Evolutionary conservation across 2,329 filamentous ascomycete species (phyloP).

Genomic region (Dothiorella sarmentorum): DNA sequence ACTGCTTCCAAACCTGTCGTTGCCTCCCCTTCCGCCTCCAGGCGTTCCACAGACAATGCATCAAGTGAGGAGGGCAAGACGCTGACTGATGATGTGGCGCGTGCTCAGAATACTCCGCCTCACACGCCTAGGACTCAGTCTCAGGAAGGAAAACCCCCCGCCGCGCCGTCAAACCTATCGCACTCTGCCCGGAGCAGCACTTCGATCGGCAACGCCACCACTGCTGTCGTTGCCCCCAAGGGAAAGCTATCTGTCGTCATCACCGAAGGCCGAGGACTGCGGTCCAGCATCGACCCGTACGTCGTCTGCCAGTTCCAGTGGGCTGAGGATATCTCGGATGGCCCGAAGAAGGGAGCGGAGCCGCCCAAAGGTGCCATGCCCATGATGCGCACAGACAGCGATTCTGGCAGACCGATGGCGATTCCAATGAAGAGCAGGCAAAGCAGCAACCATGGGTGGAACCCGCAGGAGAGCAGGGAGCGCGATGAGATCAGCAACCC

Average conservation of each 20-base stretch:
- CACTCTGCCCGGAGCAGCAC: constrained; percentile 43
- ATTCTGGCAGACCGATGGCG: constrained; percentile 80
- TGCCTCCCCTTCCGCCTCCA: constrained; percentile 45
- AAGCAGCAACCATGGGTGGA: constrained; percentile 88
- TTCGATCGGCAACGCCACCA: constrained; percentile 41
- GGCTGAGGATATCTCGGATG: constrained; percentile 91
- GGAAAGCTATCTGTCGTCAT: constrained; percentile 91
- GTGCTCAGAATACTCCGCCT: constrained; percentile 72
- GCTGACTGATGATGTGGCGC: constrained; percentile 75
- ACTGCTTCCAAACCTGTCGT: constrained; percentile 50
- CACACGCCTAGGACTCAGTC: constrained; percentile 88
- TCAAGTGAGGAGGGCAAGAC: constrained; percentile 69
- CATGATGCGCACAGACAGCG: constrained; percentile 68
- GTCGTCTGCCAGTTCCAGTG: constrained; percentile 96
- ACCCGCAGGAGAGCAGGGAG: constrained; percentile 48
- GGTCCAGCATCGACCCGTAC: constrained; percentile 83
- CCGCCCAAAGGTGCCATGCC: constrained; percentile 41
- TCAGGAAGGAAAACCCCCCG: constrained; percentile 55
- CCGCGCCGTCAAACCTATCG: constrained; percentile 44
- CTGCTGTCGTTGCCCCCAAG: constrained; percentile 68
- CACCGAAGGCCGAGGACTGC: constrained; percentile 75
- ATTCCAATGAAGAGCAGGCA: constrained; percentile 97
- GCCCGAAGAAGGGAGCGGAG: constrained; percentile 63
- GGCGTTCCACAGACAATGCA: constrained; percentile 53
- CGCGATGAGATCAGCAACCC: constrained; percentile 74